Conservation (phyloP, 768 basidiomycete genomes). For the Trametes cingulata region DNA sequence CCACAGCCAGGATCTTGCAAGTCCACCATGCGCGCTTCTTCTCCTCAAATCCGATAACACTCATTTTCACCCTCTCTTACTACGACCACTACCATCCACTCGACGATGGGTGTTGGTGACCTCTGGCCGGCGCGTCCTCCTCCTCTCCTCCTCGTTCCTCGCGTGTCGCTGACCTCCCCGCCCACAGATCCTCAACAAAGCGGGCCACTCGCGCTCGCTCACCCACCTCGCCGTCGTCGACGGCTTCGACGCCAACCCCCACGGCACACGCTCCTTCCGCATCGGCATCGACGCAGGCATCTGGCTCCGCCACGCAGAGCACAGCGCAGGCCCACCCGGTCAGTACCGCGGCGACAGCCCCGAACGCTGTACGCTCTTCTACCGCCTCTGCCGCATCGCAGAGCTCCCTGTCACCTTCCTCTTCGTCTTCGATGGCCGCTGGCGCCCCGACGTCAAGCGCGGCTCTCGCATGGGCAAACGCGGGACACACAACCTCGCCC, state of each 20-base stretch:
- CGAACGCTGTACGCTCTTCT: slow-evolving; percentile 46
- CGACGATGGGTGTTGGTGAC: slow-evolving; percentile 16
- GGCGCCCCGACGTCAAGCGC: slow-evolving; percentile 43
- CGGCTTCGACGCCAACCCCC: slow-evolving; percentile 40
- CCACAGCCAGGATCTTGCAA: not conserved
- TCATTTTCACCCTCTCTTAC: too few species aligned
- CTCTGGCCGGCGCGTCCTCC: slow-evolving; percentile 28
- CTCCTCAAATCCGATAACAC: too few species aligned
- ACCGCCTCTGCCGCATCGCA: slow-evolving; percentile 39
- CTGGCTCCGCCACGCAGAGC: slow-evolving; percentile 34
- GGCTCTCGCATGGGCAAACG: slow-evolving; percentile 33
- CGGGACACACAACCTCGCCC: slow-evolving; percentile 26
- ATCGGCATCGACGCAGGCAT: slow-evolving; percentile 46
- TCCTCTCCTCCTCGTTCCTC: not conserved
- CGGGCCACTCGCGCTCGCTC: slow-evolving; percentile 39
- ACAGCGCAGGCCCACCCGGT: slow-evolving; percentile 11
- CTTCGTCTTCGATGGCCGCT: slow-evolving; percentile 50
- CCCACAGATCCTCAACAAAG: slow-evolving; percentile 40
- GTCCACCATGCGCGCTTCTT: not conserved
- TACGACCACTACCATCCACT: too few species aligned
- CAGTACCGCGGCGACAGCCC: slow-evolving; percentile 39
- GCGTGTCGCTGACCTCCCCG: not conserved
- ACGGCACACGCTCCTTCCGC: slow-evolving; percentile 38
- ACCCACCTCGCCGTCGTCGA: slow-evolving; percentile 39
- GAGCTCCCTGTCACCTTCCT: slow-evolving; percentile 43